Percentiles rank a stretch among this genome's conserved stretches.
Conservation (phyloP, 129 eudicot genomes). For the Flaveria trinervia region DNA sequence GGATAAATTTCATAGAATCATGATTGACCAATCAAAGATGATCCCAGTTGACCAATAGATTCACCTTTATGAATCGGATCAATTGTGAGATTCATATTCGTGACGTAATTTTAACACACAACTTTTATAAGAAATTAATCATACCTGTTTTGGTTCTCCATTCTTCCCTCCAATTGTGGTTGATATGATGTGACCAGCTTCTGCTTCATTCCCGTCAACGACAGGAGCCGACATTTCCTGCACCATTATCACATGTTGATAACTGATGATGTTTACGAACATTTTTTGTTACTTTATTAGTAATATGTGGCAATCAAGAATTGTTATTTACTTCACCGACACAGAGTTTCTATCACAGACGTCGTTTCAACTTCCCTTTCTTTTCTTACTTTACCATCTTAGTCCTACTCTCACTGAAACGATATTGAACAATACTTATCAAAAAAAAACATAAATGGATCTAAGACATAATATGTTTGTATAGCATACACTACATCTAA, state of each 20-base stretch:
- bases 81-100: not conserved
- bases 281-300: not conserved
- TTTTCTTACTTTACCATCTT: slow-evolving; percentile 23
- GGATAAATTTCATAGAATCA: slow-evolving; percentile 2
- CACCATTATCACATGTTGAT: not conserved
- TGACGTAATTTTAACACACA: not conserved
- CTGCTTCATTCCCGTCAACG: slow-evolving; percentile 61
- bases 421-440: not conserved
- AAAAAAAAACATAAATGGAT: slow-evolving; percentile 2
- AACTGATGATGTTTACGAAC: not conserved
- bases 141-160: slow-evolving; percentile 97
- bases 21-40: not conserved
- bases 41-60: not conserved
- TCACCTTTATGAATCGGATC: slow-evolving; percentile 7
- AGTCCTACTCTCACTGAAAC: slow-evolving; percentile 8
- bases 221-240: slow-evolving; percentile 80
- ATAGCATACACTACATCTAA: not conserved
- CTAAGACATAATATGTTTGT: not conserved
- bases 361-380: slow-evolving; percentile 10
- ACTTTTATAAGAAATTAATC: not conserved
- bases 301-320: not conserved
- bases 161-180: slow-evolving; percentile 94
- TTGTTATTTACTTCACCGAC: not conserved
- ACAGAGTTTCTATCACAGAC: not conserved
- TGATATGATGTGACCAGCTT: slow-evolving; percentile 88